These are phyloP conservation scores for Fraxinus dipetala DNA, from an alignment of 305 asterid species.

Conservation along the genomic window DNA sequence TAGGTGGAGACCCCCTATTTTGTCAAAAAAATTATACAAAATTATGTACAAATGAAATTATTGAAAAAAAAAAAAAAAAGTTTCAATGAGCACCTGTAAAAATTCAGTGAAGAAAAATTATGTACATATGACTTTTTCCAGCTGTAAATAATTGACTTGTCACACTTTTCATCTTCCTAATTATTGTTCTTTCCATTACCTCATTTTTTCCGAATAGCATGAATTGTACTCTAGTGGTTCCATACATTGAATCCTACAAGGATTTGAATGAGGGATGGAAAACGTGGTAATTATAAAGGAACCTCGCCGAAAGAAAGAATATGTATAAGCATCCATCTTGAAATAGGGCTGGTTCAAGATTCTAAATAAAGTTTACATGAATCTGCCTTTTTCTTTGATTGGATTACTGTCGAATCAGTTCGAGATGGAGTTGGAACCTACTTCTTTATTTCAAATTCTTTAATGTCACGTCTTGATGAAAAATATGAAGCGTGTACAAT, in stretches of 20 bases:
- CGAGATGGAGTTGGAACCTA: neutral
- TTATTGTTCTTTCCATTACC: neutral
- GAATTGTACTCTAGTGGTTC: conserved; percentile 2
- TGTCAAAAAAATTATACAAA: too few species aligned
- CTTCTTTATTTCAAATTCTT: too few species aligned
- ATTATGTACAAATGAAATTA: too few species aligned
- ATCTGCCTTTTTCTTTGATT: neutral
- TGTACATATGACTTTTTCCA: too few species aligned
- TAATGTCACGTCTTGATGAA: neutral
- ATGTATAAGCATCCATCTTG: neutral
- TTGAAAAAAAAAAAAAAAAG: too few species aligned
- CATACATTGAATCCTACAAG: conserved; percentile 23
- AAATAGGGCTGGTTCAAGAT: neutral
- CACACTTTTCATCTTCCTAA: neutral
- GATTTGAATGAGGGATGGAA: neutral
- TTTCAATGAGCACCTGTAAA: too few species aligned
- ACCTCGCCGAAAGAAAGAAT: neutral
- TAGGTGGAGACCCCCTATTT: too few species aligned
- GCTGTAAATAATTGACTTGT: neutral
- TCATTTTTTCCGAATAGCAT: neutral
- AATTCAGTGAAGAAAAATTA: too few species aligned
- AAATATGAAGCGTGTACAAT: neutral
- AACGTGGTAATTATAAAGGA: conserved; percentile 22
- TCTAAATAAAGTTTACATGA: neutral
- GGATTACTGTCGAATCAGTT: neutral